Evolutionary conservation across 257 asterid species (phyloP).

Genomic region (Solanum clarkiae): DNA sequence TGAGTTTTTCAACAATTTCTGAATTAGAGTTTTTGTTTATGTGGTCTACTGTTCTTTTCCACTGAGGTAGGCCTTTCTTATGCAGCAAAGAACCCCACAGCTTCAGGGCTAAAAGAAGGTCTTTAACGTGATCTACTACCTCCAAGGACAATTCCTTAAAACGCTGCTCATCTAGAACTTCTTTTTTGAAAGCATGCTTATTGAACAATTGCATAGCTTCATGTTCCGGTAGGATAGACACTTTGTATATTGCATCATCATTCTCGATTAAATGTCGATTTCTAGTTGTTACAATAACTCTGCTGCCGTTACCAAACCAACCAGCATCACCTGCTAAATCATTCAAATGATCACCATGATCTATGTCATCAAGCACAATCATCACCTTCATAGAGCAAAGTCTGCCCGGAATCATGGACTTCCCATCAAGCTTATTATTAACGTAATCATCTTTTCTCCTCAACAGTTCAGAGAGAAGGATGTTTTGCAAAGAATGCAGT

Average conservation of each 20-base stretch:
- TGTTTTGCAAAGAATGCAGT: neutral
- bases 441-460: neutral
- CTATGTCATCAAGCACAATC: neutral
- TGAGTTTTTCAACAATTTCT: too few species aligned
- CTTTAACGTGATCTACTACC: neutral
- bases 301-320: neutral
- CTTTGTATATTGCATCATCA: neutral
- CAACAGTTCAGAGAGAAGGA: neutral
- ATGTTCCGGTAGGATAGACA: neutral
- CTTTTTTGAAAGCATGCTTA: neutral
- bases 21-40: neutral
- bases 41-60: neutral
- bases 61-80: neutral
- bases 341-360: neutral
- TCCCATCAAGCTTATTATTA: neutral
- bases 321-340: neutral
- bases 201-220: neutral
- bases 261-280: neutral
- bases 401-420: neutral
- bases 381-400: neutral
- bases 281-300: neutral
- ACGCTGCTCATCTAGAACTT: neutral
- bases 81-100: neutral
- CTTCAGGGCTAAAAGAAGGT: neutral
- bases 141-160: neutral